Conservation (phyloP, 106 monocot genomes). For the Allium fistulosum region DNA sequence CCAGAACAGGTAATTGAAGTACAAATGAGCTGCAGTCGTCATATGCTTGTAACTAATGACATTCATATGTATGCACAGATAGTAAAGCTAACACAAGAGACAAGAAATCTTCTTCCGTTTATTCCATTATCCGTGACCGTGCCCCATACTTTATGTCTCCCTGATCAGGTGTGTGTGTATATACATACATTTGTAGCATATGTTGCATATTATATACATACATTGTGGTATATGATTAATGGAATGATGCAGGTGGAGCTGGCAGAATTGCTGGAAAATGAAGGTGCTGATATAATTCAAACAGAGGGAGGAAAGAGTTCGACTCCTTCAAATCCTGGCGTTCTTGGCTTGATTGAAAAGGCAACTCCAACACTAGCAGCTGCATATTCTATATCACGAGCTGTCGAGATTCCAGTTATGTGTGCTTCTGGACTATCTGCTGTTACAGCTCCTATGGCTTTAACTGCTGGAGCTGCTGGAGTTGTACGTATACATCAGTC, state of each 20-base stretch:
- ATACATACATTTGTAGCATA: too few relatives aligned
- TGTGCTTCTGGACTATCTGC: slow-evolving; percentile 88
- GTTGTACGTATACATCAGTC: slow-evolving; percentile 45
- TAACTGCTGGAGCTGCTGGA: slow-evolving; percentile 86
- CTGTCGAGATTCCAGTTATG: slow-evolving; percentile 87
- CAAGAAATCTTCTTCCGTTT: slow-evolving; percentile 64
- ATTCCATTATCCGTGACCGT: slow-evolving; percentile 79
- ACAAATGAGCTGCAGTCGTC: background rate
- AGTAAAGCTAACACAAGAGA: slow-evolving; percentile 58
- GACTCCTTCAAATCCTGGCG: slow-evolving; percentile 69
- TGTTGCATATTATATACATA: too few relatives aligned
- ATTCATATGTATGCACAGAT: slow-evolving; percentile 28
- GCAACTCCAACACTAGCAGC: slow-evolving; percentile 92
- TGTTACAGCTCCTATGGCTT: slow-evolving; percentile 95
- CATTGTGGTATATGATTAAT: background rate
- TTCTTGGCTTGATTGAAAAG: slow-evolving; percentile 94
- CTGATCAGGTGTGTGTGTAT: slow-evolving; percentile 65
- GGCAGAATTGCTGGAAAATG: slow-evolving; percentile 81
- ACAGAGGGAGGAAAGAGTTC: slow-evolving; percentile 94
- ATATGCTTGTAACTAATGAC: background rate
- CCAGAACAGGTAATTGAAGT: slow-evolving; percentile 49
- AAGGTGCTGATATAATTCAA: slow-evolving; percentile 92
- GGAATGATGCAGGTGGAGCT: slow-evolving; percentile 46
- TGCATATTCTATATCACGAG: slow-evolving; percentile 83
- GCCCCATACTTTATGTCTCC: slow-evolving; percentile 69